phyloP scores from a whole-genome alignment of 2,329 filamentous ascomycete species.

The Macroventuria anomochaeta region DNA sequence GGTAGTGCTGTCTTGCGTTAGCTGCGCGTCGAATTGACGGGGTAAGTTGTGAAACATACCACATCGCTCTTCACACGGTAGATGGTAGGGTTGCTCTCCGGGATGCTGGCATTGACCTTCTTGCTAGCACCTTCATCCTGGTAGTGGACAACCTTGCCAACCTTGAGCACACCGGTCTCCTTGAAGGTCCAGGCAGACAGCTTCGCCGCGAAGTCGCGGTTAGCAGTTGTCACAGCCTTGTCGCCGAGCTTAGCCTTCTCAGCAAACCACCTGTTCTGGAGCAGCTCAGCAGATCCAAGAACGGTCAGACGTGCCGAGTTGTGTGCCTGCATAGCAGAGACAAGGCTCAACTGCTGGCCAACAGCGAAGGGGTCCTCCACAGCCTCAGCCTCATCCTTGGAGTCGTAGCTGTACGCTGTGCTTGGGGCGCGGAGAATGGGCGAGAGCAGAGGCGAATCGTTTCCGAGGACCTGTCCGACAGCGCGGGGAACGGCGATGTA shows the following conservation, averaged over 20 bases:
- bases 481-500: slow-evolving; percentile 82
- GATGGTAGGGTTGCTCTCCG: slow-evolving; percentile 76
- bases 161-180: slow-evolving; percentile 86
- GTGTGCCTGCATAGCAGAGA: slow-evolving; percentile 87
- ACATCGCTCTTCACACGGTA: slow-evolving; percentile 98
- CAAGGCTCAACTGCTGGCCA: slow-evolving; percentile 80
- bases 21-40: neutral
- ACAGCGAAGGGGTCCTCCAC: slow-evolving; percentile 85
- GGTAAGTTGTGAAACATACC: slow-evolving; percentile 63
- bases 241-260: slow-evolving; percentile 68
- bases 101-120: slow-evolving; percentile 50
- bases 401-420: slow-evolving; percentile 93
- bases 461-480: slow-evolving; percentile 81
- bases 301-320: slow-evolving; percentile 91
- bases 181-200: slow-evolving; percentile 96
- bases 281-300: slow-evolving; percentile 82
- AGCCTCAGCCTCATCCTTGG: slow-evolving; percentile 77
- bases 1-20: slow-evolving; percentile 69
- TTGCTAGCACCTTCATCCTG: slow-evolving; percentile 61
- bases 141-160: slow-evolving; percentile 83
- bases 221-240: slow-evolving; percentile 70
- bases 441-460: slow-evolving; percentile 74
- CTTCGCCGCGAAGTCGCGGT: slow-evolving; percentile 83
- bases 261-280: slow-evolving; percentile 88
- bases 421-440: slow-evolving; percentile 82